Evolutionary conservation across 805 yeast genomes (phyloP).

Genomic region (Dipodascus geniculatus): DNA sequence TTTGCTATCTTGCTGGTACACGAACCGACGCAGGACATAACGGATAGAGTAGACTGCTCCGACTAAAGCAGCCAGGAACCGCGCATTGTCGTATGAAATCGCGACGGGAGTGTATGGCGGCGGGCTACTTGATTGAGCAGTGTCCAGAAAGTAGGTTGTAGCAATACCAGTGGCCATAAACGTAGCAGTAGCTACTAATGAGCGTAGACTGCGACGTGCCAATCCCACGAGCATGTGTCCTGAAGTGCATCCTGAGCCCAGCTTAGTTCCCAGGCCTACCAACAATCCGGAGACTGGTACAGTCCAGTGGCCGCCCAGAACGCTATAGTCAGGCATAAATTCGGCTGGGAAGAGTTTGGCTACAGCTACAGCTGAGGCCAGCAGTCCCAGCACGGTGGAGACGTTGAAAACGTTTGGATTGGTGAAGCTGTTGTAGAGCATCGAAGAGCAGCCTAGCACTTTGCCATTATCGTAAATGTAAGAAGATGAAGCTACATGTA

Average conservation of each 20-base stretch:
- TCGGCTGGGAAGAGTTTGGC: constrained; percentile 19
- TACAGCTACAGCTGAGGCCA: constrained; percentile 19
- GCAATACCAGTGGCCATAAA: constrained; percentile 29
- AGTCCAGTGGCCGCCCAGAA: constrained; percentile 8
- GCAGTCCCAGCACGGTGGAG: constrained; percentile 29
- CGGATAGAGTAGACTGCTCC: constrained; percentile 3
- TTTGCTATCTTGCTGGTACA: not conserved
- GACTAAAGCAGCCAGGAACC: not conserved
- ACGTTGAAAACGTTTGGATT: constrained; percentile 20
- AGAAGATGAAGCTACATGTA: constrained; percentile 36
- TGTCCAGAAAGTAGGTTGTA: constrained; percentile 9
- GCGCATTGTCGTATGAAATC: constrained; percentile 8
- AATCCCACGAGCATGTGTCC: constrained; percentile 44
- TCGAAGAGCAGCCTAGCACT: constrained; percentile 37
- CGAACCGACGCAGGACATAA: not conserved
- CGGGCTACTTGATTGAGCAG: constrained; percentile 12
- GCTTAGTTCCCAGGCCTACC: constrained; percentile 37
- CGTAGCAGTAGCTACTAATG: constrained; percentile 33
- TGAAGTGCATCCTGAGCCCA: constrained; percentile 42
- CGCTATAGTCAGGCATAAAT: constrained; percentile 20
- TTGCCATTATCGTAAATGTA: constrained; percentile 31
- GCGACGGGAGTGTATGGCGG: constrained; percentile 9
- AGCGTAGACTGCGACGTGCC: constrained; percentile 34
- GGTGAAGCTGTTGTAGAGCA: constrained; percentile 24
- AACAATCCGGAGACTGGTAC: constrained; percentile 28